A percentile compares a stretch with the other conserved stretches of the same genome.
Conservation (phyloP, 2,329 filamentous ascomycete species). For the Dothideomycetidae sp. region DNA sequence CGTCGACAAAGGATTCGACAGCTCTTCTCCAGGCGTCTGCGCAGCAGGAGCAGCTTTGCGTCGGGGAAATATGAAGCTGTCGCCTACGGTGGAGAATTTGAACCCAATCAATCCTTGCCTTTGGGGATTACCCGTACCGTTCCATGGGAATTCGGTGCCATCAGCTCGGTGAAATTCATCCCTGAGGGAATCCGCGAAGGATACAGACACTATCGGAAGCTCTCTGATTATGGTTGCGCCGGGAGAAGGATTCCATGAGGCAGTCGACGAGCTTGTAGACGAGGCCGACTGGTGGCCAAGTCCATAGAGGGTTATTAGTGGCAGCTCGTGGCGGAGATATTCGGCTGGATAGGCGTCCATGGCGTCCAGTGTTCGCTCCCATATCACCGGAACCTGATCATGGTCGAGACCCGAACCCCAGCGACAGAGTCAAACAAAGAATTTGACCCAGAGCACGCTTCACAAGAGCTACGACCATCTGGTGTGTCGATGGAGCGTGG, state of each 20-base stretch:
- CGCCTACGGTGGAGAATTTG: slow-evolving; percentile 58
- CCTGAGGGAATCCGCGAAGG: slow-evolving; percentile 50
- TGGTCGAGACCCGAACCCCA: too few species aligned
- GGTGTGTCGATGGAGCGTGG: too few species aligned
- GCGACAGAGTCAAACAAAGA: too few species aligned
- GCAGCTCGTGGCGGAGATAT: slow-evolving; percentile 77
- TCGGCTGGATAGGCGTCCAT: slow-evolving; percentile 72
- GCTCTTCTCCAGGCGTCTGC: slow-evolving; percentile 36
- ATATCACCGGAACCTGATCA: too few species aligned
- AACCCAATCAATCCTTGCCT: slow-evolving; percentile 41
- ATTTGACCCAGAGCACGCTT: too few species aligned
- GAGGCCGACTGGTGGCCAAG: slow-evolving; percentile 33
- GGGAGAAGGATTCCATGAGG: slow-evolving; percentile 1
- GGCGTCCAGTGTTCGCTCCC: background rate
- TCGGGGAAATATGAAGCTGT: slow-evolving; percentile 48
- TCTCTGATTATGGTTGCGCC: slow-evolving; percentile 55
- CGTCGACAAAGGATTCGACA: slow-evolving; percentile 39
- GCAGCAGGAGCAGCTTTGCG: slow-evolving; percentile 47
- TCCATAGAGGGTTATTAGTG: slow-evolving; percentile 69
- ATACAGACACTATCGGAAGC: slow-evolving; percentile 49
- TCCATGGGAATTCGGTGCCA: slow-evolving; percentile 53
- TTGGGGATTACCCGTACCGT: slow-evolving; percentile 37
- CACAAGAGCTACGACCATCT: too few species aligned
- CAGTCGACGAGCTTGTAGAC: background rate
- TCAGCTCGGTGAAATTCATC: slow-evolving; percentile 53